phyloP scores from a whole-genome alignment of 257 asterid genomes.

The Ocimum tenuiflorum region DNA sequence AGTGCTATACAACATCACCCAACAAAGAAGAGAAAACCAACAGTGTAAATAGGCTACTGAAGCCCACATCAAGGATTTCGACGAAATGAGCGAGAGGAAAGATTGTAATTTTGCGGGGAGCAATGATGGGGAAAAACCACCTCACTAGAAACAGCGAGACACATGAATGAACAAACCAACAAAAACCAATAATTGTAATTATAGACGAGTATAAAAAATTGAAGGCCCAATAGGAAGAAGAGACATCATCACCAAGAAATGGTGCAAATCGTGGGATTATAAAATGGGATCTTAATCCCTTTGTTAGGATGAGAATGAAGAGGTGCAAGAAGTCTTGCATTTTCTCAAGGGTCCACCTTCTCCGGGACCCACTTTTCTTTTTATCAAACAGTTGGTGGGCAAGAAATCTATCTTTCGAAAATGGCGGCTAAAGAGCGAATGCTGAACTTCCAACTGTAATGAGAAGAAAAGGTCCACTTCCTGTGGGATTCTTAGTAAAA shows the following conservation, averaged over 20 bases:
- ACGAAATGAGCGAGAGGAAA: slow-evolving; percentile 12
- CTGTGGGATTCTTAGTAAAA: slow-evolving; percentile 3
- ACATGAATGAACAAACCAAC: slow-evolving; percentile 13
- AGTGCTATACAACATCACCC: not conserved
- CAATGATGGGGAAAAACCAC: slow-evolving; percentile 23
- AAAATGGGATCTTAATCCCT: slow-evolving; percentile 36
- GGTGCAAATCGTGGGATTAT: slow-evolving; percentile 8
- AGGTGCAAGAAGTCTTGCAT: slow-evolving; percentile 8
- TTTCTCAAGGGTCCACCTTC: slow-evolving; percentile 33
- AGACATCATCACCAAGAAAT: slow-evolving; percentile 22
- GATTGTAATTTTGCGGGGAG: slow-evolving; percentile 2
- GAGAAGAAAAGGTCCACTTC: slow-evolving; percentile 17
- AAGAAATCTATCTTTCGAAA: slow-evolving; percentile 14
- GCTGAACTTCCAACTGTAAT: slow-evolving; percentile 1
- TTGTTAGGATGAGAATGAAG: slow-evolving; percentile 43
- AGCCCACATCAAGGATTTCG: slow-evolving; percentile 20
- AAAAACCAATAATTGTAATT: slow-evolving; percentile 18
- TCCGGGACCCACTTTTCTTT: slow-evolving; percentile 14
- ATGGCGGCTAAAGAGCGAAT: slow-evolving; percentile 26
- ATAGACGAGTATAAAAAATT: not conserved
- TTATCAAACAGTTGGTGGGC: slow-evolving; percentile 6
- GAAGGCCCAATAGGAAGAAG: not conserved
- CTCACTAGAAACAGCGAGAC: slow-evolving; percentile 17
- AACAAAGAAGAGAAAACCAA: not conserved
- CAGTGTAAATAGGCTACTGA: not conserved